Percentiles rank a stretch among this genome's conserved stretches.
Evolutionary conservation across 2,329 filamentous ascomycete genomes (phyloP).

Genomic region (Calonectria multiphialidica): DNA sequence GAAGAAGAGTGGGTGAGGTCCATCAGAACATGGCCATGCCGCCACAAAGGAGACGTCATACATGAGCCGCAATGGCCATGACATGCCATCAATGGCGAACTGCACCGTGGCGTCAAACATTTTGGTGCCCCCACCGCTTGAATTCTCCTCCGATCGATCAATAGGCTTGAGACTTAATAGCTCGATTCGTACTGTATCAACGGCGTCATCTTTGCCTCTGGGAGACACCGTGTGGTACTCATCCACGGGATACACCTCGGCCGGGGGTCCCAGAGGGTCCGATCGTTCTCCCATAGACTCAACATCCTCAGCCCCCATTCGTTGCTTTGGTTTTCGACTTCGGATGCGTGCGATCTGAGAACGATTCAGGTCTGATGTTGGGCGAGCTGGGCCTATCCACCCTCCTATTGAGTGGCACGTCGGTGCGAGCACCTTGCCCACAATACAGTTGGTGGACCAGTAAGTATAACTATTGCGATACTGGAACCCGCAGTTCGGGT

Average conservation of each 20-base stretch:
- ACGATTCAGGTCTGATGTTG: constrained; percentile 74
- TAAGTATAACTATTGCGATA: constrained; percentile 81
- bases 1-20: constrained; percentile 78
- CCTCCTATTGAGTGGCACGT: constrained; percentile 79
- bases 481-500: constrained; percentile 80
- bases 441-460: constrained; percentile 79
- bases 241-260: constrained; percentile 71
- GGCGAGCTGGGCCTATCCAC: constrained; percentile 80
- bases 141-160: constrained; percentile 38
- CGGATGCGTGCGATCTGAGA: constrained; percentile 79
- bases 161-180: constrained; percentile 70
- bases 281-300: constrained; percentile 75
- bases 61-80: constrained; percentile 72
- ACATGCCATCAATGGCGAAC: constrained; percentile 73
- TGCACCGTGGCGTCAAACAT: constrained; percentile 72
- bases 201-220: constrained; percentile 65
- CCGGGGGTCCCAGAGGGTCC: constrained; percentile 75
- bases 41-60: constrained; percentile 76
- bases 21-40: constrained; percentile 73
- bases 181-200: constrained; percentile 78
- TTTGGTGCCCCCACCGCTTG: constrained; percentile 50
- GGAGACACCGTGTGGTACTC: constrained; percentile 75
- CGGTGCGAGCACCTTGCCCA: constrained; percentile 81
- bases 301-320: constrained; percentile 70
- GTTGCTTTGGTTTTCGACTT: constrained; percentile 68